These are phyloP conservation scores for Leccinum brunneo-olivaceum DNA, from an alignment of 1,284 basidiomycete species.

Conservation along the genomic window DNA sequence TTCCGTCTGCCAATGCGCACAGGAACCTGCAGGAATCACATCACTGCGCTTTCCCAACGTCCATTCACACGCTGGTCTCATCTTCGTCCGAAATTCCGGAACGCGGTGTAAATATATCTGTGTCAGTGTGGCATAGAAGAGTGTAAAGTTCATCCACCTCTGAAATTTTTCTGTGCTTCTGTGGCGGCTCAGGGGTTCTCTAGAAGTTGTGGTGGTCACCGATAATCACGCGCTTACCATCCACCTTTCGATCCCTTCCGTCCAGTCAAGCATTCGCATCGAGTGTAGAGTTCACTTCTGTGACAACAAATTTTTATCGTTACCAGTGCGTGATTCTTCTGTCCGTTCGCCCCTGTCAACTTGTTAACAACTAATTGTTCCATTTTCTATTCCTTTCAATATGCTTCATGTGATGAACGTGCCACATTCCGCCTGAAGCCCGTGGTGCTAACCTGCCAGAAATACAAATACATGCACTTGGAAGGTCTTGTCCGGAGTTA, in stretches of 20 bases:
- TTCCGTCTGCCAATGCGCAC: slow-evolving; percentile 7
- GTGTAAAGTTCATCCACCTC: slow-evolving; percentile 19
- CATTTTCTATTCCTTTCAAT: slow-evolving; percentile 5
- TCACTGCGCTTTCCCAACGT: slow-evolving; percentile 11
- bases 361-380: slow-evolving; percentile 1
- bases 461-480: slow-evolving; percentile 2
- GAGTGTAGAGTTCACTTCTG: not conserved
- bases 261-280: slow-evolving; percentile 2
- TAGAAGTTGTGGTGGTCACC: slow-evolving; percentile 20
- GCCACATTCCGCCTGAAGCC: slow-evolving; percentile 2
- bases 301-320: not conserved
- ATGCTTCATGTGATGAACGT: slow-evolving; percentile 10
- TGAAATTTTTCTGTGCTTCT: slow-evolving; percentile 24
- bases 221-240: slow-evolving; percentile 22
- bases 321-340: slow-evolving; percentile 9
- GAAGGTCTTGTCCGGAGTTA: not conserved
- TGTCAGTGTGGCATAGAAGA: slow-evolving; percentile 20
- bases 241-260: slow-evolving; percentile 1
- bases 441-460: slow-evolving; percentile 6
- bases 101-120: slow-evolving; percentile 15
- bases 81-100: slow-evolving; percentile 11
- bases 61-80: slow-evolving; percentile 18
- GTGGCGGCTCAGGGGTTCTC: slow-evolving; percentile 20
- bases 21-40: slow-evolving; percentile 8
- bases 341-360: not conserved